A percentile compares a stretch with the other conserved stretches of the same genome.
Evolutionary conservation across 176 grass and related monocot genomes (phyloP).

Genomic region (Saccharum officinarum): DNA sequence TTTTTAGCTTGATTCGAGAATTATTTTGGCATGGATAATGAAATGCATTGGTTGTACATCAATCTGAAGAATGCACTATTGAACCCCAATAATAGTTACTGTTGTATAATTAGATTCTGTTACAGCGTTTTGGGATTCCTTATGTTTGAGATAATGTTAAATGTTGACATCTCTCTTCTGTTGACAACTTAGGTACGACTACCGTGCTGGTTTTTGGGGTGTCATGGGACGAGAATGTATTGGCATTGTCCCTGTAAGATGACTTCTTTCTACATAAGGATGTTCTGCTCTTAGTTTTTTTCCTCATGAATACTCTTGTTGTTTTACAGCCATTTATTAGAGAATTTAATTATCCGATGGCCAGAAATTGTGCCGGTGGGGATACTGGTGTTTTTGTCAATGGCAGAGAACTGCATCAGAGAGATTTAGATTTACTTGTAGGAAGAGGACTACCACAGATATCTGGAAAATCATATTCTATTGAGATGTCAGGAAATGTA

Average conservation of each 20-base stretch:
- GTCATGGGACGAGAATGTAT: slow-evolving; percentile 90
- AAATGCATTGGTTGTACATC: slow-evolving; percentile 5
- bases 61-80: neutral
- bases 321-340: slow-evolving; percentile 73
- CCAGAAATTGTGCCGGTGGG: slow-evolving; percentile 68
- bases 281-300: neutral
- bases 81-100: neutral
- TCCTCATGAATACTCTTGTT: slow-evolving; percentile 15
- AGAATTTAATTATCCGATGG: slow-evolving; percentile 87
- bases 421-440: slow-evolving; percentile 78
- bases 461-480: slow-evolving; percentile 60
- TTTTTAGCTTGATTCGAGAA: slow-evolving; percentile 1
- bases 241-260: slow-evolving; percentile 95
- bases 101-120: neutral
- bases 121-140: neutral
- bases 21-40: slow-evolving; percentile 12
- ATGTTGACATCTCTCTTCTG: slow-evolving; percentile 24
- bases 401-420: slow-evolving; percentile 88
- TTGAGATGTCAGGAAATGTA: slow-evolving; percentile 85
- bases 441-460: slow-evolving; percentile 65
- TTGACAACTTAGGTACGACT: slow-evolving; percentile 71
- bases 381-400: slow-evolving; percentile 79
- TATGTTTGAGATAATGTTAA: slow-evolving; percentile 14
- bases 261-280: slow-evolving; percentile 9
- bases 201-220: slow-evolving; percentile 97